phyloP scores from a whole-genome alignment of 768 basidiomycete genomes.

The Leccinum obscurum region DNA sequence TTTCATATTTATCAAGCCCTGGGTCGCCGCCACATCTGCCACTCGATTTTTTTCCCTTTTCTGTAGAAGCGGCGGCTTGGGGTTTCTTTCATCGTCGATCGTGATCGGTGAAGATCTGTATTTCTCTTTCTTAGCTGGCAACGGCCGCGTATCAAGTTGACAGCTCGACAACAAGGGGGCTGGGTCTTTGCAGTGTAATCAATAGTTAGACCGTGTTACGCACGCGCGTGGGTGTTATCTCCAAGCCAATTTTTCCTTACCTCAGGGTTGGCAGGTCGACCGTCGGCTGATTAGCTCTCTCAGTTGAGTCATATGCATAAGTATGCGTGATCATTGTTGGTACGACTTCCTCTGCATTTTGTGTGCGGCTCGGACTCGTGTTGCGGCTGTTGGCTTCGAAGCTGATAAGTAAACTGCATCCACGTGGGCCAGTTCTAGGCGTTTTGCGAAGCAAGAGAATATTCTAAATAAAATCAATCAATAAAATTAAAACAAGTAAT shows the following conservation, averaged over 20 bases:
- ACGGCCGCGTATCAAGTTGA: neutral
- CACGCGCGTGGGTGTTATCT: neutral
- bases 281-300: neutral
- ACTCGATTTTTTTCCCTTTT: neutral
- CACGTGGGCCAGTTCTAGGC: neutral
- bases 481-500: neutral
- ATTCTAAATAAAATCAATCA: neutral
- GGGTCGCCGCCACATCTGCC: conserved; percentile 5
- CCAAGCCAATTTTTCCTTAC: neutral
- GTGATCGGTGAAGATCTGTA: conserved; percentile 9
- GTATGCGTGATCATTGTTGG: neutral
- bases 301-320: neutral
- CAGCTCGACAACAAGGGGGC: neutral
- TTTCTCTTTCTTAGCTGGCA: neutral
- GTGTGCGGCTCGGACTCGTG: neutral
- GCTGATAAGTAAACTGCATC: neutral
- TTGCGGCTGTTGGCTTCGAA: neutral
- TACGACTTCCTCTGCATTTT: neutral
- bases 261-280: neutral
- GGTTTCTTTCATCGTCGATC: conserved; percentile 1
- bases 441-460: neutral
- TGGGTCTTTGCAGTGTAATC: neutral
- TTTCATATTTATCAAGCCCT: conserved; percentile 22
- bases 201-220: neutral
- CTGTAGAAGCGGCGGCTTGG: neutral